phyloP scores from a whole-genome alignment of 495 filamentous ascomycete genomes.

The Penicillium canariense region DNA sequence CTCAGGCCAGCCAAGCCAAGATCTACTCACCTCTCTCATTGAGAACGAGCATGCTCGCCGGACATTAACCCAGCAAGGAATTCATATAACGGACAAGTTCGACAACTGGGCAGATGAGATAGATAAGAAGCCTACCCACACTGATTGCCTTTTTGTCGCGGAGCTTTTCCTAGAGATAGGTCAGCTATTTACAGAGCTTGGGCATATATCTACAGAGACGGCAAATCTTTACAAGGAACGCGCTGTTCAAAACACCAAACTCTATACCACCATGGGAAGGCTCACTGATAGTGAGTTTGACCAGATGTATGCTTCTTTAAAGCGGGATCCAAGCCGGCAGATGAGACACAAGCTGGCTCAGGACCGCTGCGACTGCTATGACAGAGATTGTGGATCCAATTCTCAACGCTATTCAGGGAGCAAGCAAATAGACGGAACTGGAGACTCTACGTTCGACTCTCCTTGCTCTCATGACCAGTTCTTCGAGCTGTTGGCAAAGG shows the following conservation, averaged over 20 bases:
- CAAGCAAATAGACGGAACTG: not conserved
- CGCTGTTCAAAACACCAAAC: slow-evolving; percentile 1
- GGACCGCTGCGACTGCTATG: not conserved
- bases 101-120: not conserved
- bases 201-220: not conserved
- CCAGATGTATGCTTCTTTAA: slow-evolving; percentile 14
- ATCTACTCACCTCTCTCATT: slow-evolving; percentile 8
- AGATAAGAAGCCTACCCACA: not conserved
- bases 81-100: too few species aligned
- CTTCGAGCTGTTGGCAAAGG: not conserved
- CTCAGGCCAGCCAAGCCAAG: slow-evolving; percentile 11
- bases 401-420: not conserved
- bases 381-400: not conserved
- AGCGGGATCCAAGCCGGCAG: not conserved
- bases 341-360: not conserved
- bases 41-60: slow-evolving; percentile 6
- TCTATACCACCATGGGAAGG: slow-evolving; percentile 9
- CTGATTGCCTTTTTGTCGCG: not conserved
- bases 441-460: not conserved
- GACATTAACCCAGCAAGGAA: not conserved
- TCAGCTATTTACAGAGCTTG: not conserved
- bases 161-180: not conserved
- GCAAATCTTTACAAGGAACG: slow-evolving; percentile 1
- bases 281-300: slow-evolving; percentile 12
- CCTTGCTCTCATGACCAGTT: not conserved